Evolutionary conservation across 768 basidiomycete species (phyloP), one percentile per base, ranked within the genome.

Genomic region (Gautieria morchelliformis): DNA sequence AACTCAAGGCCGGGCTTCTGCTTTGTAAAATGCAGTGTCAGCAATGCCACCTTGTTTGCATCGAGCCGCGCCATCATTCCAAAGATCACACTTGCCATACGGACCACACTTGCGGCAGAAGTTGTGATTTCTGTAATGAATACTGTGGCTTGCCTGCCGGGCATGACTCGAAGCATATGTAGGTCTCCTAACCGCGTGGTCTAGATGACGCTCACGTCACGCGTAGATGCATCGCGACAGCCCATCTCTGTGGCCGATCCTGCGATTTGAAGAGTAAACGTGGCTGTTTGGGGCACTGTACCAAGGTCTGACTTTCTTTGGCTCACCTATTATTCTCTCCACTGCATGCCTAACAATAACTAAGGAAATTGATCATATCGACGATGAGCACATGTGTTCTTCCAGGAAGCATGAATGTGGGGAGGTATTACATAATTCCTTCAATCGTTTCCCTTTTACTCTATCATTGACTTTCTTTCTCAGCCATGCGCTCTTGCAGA

Each of bases 121-220:
- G 54, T 11, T 83, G 83, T 58, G 69, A 73, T 40, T 80, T 75
- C 59, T 66, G 66, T 37, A 68, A 71, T 6, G 71, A 75, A 5
- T 70, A 61, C 1, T 84, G 82, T 64, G 73, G 75, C 15, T 70
- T 77, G 60, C 70, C 69, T n/a, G 82, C 81, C 32, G 83, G 83
- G 0, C 82, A 84, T 59, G 65, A 74, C 20, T 80, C 79, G 14
- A 70, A 68, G 10, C 82, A 84, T 60, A 72, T 81, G 83, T 82
- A 64, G 51, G 76, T 62, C 11, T 27, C 52, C 32, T 51, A 19
- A 48, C 30, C 19, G 22, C 3, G 4, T n/a, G 6, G 32, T 55
- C 1, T 30, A 15, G 11, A 30, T 47, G 15, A 4, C 8, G 59
- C 40, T 19, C 9, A 53, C 35, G 42, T 33, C 5, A 15, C 11